These are phyloP conservation scores for Penicillium angulare DNA, from an alignment of 495 filamentous ascomycete species.

Conservation along the genomic window DNA sequence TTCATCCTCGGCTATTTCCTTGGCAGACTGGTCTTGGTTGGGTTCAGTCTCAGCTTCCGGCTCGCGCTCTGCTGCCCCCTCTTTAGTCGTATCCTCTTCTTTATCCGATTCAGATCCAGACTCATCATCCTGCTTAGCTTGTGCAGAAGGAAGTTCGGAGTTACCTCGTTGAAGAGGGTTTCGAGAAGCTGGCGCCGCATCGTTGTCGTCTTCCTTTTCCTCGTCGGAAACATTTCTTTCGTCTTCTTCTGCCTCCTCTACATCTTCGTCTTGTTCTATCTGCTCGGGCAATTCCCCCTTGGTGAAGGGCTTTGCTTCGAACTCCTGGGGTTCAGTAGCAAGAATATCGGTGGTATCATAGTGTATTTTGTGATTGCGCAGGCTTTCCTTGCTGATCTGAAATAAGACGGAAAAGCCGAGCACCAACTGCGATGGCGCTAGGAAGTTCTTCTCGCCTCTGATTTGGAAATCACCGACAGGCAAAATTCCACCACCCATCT, in stretches of 20 bases:
- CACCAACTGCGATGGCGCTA: conserved; percentile 84
- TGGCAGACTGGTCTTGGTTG: conserved; percentile 11
- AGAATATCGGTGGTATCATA: conserved; percentile 35
- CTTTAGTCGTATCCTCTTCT: conserved; percentile 16
- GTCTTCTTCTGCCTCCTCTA: conserved; percentile 10
- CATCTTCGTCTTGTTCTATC: conserved; percentile 2
- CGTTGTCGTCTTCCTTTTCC: conserved; percentile 24
- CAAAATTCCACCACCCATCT: conserved; percentile 72
- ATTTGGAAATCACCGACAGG: conserved; percentile 74
- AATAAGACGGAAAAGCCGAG: conserved; percentile 87
- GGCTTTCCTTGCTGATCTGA: conserved; percentile 85
- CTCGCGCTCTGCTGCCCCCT: no score
- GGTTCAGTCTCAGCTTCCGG: conserved; percentile 16
- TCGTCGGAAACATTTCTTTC: conserved; percentile 26
- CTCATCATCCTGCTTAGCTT: conserved; percentile 27
- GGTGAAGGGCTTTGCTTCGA: background rate
- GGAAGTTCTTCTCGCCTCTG: conserved; percentile 80
- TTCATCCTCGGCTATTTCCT: conserved; percentile 14
- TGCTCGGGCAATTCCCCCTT: conserved; percentile 1
- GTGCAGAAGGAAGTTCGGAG: conserved; percentile 24
- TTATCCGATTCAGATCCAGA: conserved; percentile 30
- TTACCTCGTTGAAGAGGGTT: conserved; percentile 33
- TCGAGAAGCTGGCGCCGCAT: conserved; percentile 13
- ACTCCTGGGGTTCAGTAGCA: conserved; percentile 3
- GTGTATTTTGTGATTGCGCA: conserved; percentile 71